A percentile compares a stretch with the other conserved stretches of the same genome.
phyloP scores from a whole-genome alignment of 2,329 filamentous ascomycete species.

The Thermothelomyces thermophilus region DNA sequence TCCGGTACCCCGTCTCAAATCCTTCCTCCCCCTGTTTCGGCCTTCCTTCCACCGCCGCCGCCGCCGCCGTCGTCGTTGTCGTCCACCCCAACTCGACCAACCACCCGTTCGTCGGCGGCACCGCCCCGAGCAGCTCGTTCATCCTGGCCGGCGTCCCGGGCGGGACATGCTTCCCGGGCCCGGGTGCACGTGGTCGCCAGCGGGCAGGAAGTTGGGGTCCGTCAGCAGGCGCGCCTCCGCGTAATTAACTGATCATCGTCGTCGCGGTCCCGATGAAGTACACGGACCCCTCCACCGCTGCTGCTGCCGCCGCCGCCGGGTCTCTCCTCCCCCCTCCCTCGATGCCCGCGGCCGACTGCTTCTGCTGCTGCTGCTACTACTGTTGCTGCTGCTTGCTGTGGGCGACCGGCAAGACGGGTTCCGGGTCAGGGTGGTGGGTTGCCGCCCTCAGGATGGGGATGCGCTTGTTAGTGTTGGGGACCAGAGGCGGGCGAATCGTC shows the following conservation, averaged over 20 bases:
- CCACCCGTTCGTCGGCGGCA: constrained; percentile 62
- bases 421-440: constrained; percentile 17
- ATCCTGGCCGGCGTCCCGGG: constrained; percentile 34
- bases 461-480: constrained; percentile 22
- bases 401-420: constrained; percentile 20
- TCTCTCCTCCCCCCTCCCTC: too few relatives aligned
- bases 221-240: constrained; percentile 41
- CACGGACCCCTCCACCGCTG: constrained; percentile 30
- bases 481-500: constrained; percentile 7
- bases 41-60: not conserved
- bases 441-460: constrained; percentile 28
- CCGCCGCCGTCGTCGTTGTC: not conserved
- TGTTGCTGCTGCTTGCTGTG: constrained; percentile 25
- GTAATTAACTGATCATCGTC: constrained; percentile 39
- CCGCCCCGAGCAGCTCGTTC: constrained; percentile 35
- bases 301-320: constrained; percentile 14
- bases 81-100: constrained; percentile 54
- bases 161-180: constrained; percentile 59
- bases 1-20: constrained; percentile 43
- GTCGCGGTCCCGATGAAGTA: constrained; percentile 53
- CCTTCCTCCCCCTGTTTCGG: constrained; percentile 5
- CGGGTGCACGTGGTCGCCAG: constrained; percentile 47
- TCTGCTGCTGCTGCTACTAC: too few relatives aligned
- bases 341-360: too few relatives aligned
- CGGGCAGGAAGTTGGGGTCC: constrained; percentile 56